Percentiles rank a stretch among this genome's conserved stretches.
phyloP scores from a whole-genome alignment of 176 grass and related monocot genomes.

The Poa pratensis region DNA sequence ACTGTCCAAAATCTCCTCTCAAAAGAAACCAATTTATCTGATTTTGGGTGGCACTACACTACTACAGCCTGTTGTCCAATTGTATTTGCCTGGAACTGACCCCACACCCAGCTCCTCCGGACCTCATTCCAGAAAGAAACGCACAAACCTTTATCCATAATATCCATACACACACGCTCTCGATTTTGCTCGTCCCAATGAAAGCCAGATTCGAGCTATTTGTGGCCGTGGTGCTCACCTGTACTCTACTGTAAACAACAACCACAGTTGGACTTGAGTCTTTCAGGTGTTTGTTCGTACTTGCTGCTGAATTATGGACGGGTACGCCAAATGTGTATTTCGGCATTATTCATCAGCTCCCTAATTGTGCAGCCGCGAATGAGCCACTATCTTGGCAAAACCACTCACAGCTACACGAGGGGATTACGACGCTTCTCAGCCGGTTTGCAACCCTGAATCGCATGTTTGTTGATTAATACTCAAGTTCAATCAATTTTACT shows the following conservation, averaged over 20 bases:
- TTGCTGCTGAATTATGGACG: neutral
- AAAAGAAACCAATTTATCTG: neutral
- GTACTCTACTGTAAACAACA: no score
- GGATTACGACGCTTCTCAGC: no score
- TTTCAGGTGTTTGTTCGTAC: neutral
- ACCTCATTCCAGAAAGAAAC: neutral
- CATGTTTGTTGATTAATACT: no score
- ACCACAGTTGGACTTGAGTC: neutral
- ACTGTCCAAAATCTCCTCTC: conserved; percentile 24
- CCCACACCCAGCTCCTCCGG: conserved; percentile 35
- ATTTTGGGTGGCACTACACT: conserved; percentile 35
- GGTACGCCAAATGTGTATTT: no score
- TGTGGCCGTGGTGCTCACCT: no score
- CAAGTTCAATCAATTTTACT: no score
- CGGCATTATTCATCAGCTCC: no score
- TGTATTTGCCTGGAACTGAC: conserved; percentile 25
- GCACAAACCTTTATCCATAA: neutral
- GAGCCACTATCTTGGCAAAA: no score
- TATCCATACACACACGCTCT: neutral
- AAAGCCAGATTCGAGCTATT: neutral
- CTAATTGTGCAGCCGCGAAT: no score
- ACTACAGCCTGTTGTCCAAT: conserved; percentile 58
- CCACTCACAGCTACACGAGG: no score
- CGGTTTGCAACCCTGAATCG: no score
- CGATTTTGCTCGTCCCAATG: neutral